phyloP scores from a whole-genome alignment of 305 asterid genomes.

The Petunia hybrid region DNA sequence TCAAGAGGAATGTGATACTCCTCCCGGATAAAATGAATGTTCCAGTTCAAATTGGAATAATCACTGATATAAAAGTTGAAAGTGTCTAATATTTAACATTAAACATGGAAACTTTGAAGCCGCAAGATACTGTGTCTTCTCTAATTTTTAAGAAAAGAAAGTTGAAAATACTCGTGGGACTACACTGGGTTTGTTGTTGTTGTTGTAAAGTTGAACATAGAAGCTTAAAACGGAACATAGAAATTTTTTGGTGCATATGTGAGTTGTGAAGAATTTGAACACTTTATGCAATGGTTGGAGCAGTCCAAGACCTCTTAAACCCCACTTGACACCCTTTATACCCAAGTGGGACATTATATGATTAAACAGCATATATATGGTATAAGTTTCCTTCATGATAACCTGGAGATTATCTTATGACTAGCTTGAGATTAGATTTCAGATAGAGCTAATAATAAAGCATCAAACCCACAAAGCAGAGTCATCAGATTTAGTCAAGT shows the following conservation, averaged over 20 bases:
- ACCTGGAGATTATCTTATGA: slow-evolving; percentile 24
- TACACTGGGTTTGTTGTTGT: no score
- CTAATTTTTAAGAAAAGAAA: background rate
- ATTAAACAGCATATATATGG: slow-evolving; percentile 5
- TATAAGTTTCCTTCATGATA: slow-evolving; percentile 11
- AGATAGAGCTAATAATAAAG: background rate
- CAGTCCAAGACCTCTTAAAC: background rate
- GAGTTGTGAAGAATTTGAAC: background rate
- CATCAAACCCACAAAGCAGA: background rate
- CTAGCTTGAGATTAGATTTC: background rate
- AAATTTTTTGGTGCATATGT: background rate
- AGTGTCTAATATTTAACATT: background rate
- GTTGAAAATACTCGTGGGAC: background rate
- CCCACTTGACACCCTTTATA: background rate
- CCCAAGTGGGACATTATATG: background rate
- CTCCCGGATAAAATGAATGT: background rate
- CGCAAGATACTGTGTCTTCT: background rate
- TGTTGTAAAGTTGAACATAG: background rate
- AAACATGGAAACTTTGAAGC: background rate
- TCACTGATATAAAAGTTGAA: background rate
- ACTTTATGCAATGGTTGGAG: slow-evolving; percentile 1
- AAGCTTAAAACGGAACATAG: background rate
- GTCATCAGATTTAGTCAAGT: slow-evolving; percentile 15
- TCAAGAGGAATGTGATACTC: slow-evolving; percentile 9
- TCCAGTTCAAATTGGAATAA: slow-evolving; percentile 18